A percentile compares a stretch with the other conserved stretches of the same genome.
phyloP scores from a whole-genome alignment of 2,329 filamentous ascomycete species.

The Pestalotiopsis sp. region DNA sequence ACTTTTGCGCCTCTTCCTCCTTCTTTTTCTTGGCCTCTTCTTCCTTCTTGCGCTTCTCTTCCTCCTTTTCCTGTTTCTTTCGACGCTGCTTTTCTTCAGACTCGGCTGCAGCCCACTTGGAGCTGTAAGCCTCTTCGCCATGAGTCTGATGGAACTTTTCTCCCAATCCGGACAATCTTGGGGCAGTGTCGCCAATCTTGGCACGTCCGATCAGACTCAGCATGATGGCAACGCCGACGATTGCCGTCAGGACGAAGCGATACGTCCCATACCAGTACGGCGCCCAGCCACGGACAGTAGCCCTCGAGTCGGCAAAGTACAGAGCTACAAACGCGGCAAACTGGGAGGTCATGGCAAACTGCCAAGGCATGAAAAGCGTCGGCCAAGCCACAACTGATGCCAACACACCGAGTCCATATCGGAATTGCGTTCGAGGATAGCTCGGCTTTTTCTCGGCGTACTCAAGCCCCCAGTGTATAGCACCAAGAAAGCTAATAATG shows the following conservation, averaged over 20 bases:
- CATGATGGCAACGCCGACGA: conserved; percentile 83
- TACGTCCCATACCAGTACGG: conserved; percentile 87
- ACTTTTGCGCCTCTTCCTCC: conserved; percentile 21
- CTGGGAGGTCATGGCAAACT: conserved; percentile 84
- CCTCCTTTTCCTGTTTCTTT: conserved; percentile 33
- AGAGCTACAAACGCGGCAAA: conserved; percentile 83
- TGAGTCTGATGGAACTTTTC: conserved; percentile 41
- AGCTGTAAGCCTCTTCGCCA: conserved; percentile 35
- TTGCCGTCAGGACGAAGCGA: conserved; percentile 88
- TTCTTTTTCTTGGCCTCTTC: conserved; percentile 18
- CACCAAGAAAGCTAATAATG: conserved; percentile 91
- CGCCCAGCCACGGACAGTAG: conserved; percentile 74
- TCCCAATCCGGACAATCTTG: conserved; percentile 38
- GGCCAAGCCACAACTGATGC: conserved; percentile 87
- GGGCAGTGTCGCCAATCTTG: conserved; percentile 59
- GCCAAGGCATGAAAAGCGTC: conserved; percentile 79
- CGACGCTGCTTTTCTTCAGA: conserved; percentile 42
- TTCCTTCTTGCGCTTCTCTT: conserved; percentile 30
- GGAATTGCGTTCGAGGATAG: conserved; percentile 67
- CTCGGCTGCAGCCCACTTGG: conserved; percentile 50
- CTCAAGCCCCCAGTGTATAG: conserved; percentile 91
- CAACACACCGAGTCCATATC: conserved; percentile 82
- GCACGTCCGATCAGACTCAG: conserved; percentile 80
- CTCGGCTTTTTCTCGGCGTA: conserved; percentile 71
- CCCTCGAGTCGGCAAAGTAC: conserved; percentile 82